Base-by-base conservation (phyloP, 306 rosid species). In the Aeschynomene evenia region DNA sequence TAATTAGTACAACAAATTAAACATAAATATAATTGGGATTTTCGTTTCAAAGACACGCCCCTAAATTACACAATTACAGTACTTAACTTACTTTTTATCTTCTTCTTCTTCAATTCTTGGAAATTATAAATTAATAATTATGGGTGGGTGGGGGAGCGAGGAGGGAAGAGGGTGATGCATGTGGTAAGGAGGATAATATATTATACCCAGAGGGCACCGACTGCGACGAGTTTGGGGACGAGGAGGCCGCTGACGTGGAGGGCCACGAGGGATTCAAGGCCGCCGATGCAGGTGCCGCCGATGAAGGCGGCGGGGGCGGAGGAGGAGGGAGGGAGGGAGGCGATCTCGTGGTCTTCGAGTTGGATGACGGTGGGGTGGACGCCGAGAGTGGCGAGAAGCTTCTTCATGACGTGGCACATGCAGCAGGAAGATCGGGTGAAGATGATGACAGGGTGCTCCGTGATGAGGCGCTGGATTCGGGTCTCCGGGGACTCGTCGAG, bases 381-480 rank as follows among this genome's bases (percentile, higher is more conserved):
- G 1, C 98, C 97, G 63, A 90, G 79, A 66, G 86, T 82, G 79
- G 85, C 84, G 9, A 94, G 92, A 34, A 94, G 96, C 14, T 88
- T 86, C 87, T 81, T 94, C 97, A 94, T 94, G 81, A 94, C 98
- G 81, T 88, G 98, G 88, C 97, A 94, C 98, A 94, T 94, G 97
- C 85, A 90, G 79, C 98, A 90, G 6, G 97, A 81, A 58, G 78
- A 84, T 12, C 95, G 84, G 81, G 86, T 85, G 83, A 94, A 94
- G 74, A 94, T 90, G 81, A 94, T 84, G 4, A 94, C 98, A 0
- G 98, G 98, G 34, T 94, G 83, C 81, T 94, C 98, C 11, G 94
- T 74, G 37, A 94, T 94, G 14, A 94, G 92, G 9, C 98, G 89
- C 7, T 84, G 92, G 90, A 94, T 94, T 37, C 92, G 65, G n/a